phyloP scores from a whole-genome alignment of 257 asterid species.

The Leptodermis oblonga region DNA sequence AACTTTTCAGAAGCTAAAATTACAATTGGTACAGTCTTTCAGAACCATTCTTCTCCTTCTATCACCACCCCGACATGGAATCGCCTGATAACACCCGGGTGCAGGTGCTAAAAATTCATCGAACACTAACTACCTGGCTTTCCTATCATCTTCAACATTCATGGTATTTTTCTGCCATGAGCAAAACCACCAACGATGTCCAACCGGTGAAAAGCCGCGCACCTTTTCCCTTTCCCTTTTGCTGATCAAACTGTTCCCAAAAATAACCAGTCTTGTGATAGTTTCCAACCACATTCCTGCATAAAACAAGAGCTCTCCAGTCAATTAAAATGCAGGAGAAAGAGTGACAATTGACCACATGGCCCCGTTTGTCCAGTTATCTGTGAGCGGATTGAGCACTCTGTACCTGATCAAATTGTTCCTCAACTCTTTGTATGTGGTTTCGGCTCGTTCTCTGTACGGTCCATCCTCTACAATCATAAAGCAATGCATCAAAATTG shows the following conservation, averaged over 20 bases:
- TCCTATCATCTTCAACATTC: slow-evolving; percentile 33
- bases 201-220: slow-evolving; percentile 84
- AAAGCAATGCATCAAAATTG: slow-evolving; percentile 11
- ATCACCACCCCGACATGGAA: background rate
- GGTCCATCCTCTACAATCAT: slow-evolving; percentile 76
- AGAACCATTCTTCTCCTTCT: background rate
- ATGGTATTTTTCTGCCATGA: slow-evolving; percentile 77
- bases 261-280: slow-evolving; percentile 67
- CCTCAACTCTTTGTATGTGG: slow-evolving; percentile 68
- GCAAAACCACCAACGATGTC: slow-evolving; percentile 80
- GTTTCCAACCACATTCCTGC: slow-evolving; percentile 78
- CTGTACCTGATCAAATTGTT: slow-evolving; percentile 74
- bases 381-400: background rate
- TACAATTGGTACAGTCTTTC: background rate
- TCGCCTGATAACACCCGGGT: background rate
- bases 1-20: too few species aligned
- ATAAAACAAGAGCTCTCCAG: background rate
- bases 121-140: background rate
- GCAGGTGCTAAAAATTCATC: background rate
- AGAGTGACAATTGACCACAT: background rate
- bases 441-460: slow-evolving; percentile 62
- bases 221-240: slow-evolving; percentile 91
- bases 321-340: background rate
- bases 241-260: slow-evolving; percentile 97
- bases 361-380: background rate